Evolutionary conservation across 2,329 filamentous ascomycete species (phyloP).

Genomic region (Stagonosporopsis rhizophila): DNA sequence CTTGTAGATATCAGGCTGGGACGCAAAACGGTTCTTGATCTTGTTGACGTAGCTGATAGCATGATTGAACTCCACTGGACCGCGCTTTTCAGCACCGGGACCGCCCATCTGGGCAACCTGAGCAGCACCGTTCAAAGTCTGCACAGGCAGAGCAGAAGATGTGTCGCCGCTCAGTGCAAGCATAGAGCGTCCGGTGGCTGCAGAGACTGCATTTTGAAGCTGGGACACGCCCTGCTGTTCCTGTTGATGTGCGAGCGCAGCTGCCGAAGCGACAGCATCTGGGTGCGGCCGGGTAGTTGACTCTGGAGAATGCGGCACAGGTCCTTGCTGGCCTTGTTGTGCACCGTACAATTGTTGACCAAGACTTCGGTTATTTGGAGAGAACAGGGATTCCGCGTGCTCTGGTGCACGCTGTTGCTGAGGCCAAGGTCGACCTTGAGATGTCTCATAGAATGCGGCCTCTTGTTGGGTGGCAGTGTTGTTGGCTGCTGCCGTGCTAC

Average conservation of each 20-base stretch:
- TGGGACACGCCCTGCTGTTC: conserved; percentile 72
- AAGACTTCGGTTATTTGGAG: conserved; percentile 53
- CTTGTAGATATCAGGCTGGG: conserved; percentile 98
- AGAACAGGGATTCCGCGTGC: conserved; percentile 50
- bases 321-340: conserved; percentile 44
- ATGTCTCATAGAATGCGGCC: conserved; percentile 45
- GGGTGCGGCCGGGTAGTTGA: conserved; percentile 46
- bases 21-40: conserved; percentile 98
- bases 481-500: conserved; percentile 63
- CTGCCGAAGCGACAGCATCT: conserved; percentile 49
- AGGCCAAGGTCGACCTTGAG: conserved; percentile 50
- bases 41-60: conserved; percentile 99
- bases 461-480: conserved; percentile 55
- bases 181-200: conserved; percentile 61
- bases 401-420: conserved; percentile 44
- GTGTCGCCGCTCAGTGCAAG: conserved; percentile 58
- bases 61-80: conserved; percentile 98
- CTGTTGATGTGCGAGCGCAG: conserved; percentile 63
- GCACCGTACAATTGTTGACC: conserved; percentile 49
- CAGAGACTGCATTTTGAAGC: conserved; percentile 69
- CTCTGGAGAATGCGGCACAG: conserved; percentile 49
- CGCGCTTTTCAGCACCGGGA: conserved; percentile 75
- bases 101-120: conserved; percentile 63
- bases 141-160: conserved; percentile 60
- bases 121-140: conserved; percentile 67